Evolutionary conservation across 1,284 basidiomycete genomes (phyloP).

Genomic region (Meripilus lineatus): DNA sequence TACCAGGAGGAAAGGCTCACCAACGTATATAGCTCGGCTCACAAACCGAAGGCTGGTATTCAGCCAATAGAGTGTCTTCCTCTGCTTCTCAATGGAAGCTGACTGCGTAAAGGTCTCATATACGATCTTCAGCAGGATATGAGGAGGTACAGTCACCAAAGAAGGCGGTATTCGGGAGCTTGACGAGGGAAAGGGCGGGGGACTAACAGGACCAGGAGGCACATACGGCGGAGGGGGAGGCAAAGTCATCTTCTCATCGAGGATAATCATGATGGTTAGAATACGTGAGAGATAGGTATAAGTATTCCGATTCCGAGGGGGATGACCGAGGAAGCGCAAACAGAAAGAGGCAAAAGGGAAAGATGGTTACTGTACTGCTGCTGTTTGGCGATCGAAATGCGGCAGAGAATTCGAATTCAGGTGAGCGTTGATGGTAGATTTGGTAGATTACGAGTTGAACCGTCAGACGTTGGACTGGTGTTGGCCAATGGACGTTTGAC

Average conservation of each 20-base stretch:
- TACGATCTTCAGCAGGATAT: constrained; percentile 59
- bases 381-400: too few species aligned
- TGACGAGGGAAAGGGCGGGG: constrained; percentile 28
- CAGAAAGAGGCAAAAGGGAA: too few species aligned
- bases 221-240: constrained; percentile 41
- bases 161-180: constrained; percentile 13
- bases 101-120: constrained; percentile 51
- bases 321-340: too few species aligned
- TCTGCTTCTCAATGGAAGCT: constrained; percentile 43
- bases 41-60: constrained; percentile 58
- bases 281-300: too few species aligned
- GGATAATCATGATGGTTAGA: constrained; percentile 48
- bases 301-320: too few species aligned
- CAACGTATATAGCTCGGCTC: constrained; percentile 58
- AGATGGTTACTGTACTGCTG: too few species aligned
- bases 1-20: constrained; percentile 30
- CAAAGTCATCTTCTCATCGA: constrained; percentile 45
- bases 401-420: too few species aligned
- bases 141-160: constrained; percentile 44
- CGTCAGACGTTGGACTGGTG: too few species aligned
- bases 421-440: too few species aligned
- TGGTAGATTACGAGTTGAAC: too few species aligned
- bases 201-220: constrained; percentile 16
- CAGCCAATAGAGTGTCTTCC: constrained; percentile 67
- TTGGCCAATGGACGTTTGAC: too few species aligned